Evolutionary conservation across 192 early-diverging fungal species (phyloP).

Genomic region (Chytriomyces confervae): DNA sequence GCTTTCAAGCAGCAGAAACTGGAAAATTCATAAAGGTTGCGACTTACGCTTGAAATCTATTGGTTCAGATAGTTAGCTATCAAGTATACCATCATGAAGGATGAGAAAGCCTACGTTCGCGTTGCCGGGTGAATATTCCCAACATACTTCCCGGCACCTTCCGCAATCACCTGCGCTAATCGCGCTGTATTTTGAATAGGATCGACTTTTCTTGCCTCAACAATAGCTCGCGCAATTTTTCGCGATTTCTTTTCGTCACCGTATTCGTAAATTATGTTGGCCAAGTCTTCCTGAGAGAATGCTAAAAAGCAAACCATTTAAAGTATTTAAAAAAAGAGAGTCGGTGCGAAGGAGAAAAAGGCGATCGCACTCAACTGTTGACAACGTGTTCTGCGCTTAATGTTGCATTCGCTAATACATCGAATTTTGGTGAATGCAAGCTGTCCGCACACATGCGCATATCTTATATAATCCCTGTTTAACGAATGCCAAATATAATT

Average conservation of each 20-base stretch:
- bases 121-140: constrained; percentile 57
- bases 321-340: not conserved
- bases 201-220: constrained; percentile 49
- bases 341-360: not conserved
- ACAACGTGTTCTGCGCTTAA: constrained; percentile 66
- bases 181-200: constrained; percentile 63
- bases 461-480: constrained; percentile 30
- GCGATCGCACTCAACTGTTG: constrained; percentile 48
- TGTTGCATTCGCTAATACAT: constrained; percentile 13
- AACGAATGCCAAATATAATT: not conserved
- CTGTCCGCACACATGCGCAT: constrained; percentile 70
- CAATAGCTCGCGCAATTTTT: constrained; percentile 69
- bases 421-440: not conserved
- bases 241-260: constrained; percentile 70
- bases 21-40: no score
- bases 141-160: constrained; percentile 33
- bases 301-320: constrained; percentile 9
- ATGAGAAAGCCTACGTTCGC: constrained; percentile 61
- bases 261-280: constrained; percentile 66
- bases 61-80: not conserved
- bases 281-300: constrained; percentile 63
- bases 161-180: constrained; percentile 61
- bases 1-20: no score
- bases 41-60: constrained; percentile 27
- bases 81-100: not conserved